These are phyloP conservation scores for Pyrrhoderma lamaoense DNA, from an alignment of 1,284 basidiomycete species.

Conservation along the genomic window DNA sequence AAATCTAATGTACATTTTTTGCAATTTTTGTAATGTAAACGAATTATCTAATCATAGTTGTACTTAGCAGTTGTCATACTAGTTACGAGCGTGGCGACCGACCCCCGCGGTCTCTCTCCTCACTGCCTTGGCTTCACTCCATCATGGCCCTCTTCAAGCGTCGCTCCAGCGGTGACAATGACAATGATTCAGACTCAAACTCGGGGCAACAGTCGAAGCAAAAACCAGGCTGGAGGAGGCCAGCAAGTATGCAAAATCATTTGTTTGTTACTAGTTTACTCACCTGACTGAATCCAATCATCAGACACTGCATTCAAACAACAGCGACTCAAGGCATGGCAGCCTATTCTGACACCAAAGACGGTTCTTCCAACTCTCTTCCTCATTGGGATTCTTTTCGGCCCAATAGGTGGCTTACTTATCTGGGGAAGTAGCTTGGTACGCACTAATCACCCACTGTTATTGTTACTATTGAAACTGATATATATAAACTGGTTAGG, in stretches of 20 bases:
- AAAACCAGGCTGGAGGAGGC: slow-evolving; percentile 80
- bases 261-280: slow-evolving; percentile 3
- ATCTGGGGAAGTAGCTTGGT: slow-evolving; percentile 81
- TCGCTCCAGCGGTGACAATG: slow-evolving; percentile 25
- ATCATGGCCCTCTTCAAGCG: slow-evolving; percentile 35
- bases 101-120: not conserved
- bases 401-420: slow-evolving; percentile 90
- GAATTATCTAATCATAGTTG: too few relatives aligned
- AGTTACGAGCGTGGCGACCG: too few relatives aligned
- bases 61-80: too few relatives aligned
- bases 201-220: slow-evolving; percentile 54
- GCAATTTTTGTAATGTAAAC: too few relatives aligned
- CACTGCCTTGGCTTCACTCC: not conserved
- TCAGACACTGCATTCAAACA: slow-evolving; percentile 98
- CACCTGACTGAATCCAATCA: not conserved
- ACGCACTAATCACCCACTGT: slow-evolving; percentile 23
- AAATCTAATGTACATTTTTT: too few relatives aligned
- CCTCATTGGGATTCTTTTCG: slow-evolving; percentile 90
- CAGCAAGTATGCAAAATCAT: slow-evolving; percentile 67
- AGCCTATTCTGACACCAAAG: slow-evolving; percentile 96
- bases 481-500: too few relatives aligned
- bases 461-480: too few relatives aligned
- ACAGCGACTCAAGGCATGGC: slow-evolving; percentile 99
- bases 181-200: slow-evolving; percentile 15
- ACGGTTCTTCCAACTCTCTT: slow-evolving; percentile 96